These are phyloP conservation scores for Schizonepeta tenuifolia DNA, from an alignment of 257 asterid genomes.

Conservation along the genomic window DNA sequence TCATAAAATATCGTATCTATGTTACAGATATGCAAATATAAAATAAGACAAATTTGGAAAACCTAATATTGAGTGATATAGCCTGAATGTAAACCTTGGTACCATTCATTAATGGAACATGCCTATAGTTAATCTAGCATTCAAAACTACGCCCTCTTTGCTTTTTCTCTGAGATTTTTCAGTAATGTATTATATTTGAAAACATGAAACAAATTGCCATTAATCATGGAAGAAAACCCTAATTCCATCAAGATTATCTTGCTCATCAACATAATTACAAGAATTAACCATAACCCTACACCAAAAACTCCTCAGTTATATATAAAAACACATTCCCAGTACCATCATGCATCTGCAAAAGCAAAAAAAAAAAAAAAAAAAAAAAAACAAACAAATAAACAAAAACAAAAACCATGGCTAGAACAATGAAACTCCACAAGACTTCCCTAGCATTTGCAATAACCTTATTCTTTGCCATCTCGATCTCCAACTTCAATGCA, in stretches of 20 bases:
- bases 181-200: not conserved
- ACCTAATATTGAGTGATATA: too few species aligned
- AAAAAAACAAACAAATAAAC: not conserved
- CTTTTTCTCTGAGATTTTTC: conserved; percentile 10
- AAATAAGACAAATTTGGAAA: not conserved
- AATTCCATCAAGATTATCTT: conserved; percentile 9
- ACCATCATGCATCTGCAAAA: not conserved
- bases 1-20: too few species aligned
- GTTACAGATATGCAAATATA: not conserved
- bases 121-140: not conserved
- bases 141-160: conserved; percentile 10
- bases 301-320: not conserved
- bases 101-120: conserved; percentile 1
- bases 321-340: conserved; percentile 17
- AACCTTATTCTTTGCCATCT: conserved; percentile 20
- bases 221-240: conserved; percentile 17
- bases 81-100: not conserved
- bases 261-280: too few species aligned
- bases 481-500: conserved; percentile 8
- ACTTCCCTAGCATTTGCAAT: conserved; percentile 18
- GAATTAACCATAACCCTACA: not conserved
- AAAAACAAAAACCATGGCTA: conserved; percentile 11
- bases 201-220: not conserved
- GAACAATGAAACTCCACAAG: conserved; percentile 27
- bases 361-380: conserved; percentile 7